Conservation (phyloP, 352 stramenopile genomes). For the Globisporangium abappressorium region DNA sequence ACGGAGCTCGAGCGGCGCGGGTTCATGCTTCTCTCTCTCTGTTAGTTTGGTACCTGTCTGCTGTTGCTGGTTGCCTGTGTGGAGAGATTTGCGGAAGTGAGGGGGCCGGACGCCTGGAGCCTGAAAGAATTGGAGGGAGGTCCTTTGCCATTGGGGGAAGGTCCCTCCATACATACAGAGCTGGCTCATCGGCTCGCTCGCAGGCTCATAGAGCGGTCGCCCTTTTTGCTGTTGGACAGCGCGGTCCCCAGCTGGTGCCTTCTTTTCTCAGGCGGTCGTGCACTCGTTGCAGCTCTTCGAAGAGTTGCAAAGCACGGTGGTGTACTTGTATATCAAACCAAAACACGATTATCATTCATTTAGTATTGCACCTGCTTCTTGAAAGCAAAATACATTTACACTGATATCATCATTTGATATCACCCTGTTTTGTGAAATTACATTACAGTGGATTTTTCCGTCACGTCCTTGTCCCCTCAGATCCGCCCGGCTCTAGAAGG, state of each 20-base stretch:
- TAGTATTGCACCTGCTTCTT: not conserved
- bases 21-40: not conserved
- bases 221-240: not conserved
- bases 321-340: not conserved
- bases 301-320: not conserved
- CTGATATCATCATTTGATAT: constrained; percentile 4
- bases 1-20: constrained; percentile 14
- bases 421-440: not conserved
- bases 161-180: not conserved
- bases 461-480: not conserved
- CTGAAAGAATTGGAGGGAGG: not conserved
- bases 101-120: not conserved
- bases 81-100: constrained; percentile 7
- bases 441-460: not conserved
- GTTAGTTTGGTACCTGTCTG: not conserved
- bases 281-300: not conserved
- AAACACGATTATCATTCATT: not conserved
- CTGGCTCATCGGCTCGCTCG: no score
- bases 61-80: not conserved
- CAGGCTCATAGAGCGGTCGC: not conserved
- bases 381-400: not conserved
- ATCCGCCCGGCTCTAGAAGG: not conserved
- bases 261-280: constrained; percentile 1
- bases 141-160: no score
- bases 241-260: not conserved